These are phyloP conservation scores for Magnaporthiopsis rhizophila DNA, from an alignment of 2,329 filamentous ascomycete species.

Conservation along the genomic window DNA sequence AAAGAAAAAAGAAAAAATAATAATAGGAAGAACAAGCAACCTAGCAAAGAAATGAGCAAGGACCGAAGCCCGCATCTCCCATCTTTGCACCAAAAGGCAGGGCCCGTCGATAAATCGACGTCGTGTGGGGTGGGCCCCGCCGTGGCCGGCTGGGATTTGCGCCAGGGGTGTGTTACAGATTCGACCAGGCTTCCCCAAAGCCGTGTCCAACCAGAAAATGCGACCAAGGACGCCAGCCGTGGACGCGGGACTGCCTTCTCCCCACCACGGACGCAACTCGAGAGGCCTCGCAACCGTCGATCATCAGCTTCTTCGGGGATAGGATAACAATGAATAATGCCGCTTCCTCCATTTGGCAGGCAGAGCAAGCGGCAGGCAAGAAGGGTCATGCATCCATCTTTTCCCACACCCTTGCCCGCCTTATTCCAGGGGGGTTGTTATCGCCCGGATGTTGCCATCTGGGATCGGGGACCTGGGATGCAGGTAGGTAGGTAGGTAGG, in stretches of 20 bases:
- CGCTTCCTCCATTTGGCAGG: too few species aligned
- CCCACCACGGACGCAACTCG: background rate
- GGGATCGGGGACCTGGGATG: background rate
- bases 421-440: too few species aligned
- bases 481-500: too few species aligned
- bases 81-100: background rate
- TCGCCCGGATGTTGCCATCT: background rate
- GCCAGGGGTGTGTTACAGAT: conserved; percentile 5
- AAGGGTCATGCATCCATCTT: background rate
- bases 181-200: conserved; percentile 5
- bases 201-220: background rate
- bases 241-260: too few species aligned
- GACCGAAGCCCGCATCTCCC: background rate
- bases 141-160: background rate
- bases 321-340: too few species aligned
- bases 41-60: background rate
- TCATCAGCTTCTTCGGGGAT: conserved; percentile 1
- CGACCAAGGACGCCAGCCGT: background rate
- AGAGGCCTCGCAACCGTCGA: background rate
- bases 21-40: background rate
- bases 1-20: background rate
- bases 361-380: background rate
- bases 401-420: background rate
- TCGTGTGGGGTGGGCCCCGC: background rate
- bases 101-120: background rate